Conservation (phyloP, 2,329 filamentous ascomycete species). For the Cordyceps militaris region DNA sequence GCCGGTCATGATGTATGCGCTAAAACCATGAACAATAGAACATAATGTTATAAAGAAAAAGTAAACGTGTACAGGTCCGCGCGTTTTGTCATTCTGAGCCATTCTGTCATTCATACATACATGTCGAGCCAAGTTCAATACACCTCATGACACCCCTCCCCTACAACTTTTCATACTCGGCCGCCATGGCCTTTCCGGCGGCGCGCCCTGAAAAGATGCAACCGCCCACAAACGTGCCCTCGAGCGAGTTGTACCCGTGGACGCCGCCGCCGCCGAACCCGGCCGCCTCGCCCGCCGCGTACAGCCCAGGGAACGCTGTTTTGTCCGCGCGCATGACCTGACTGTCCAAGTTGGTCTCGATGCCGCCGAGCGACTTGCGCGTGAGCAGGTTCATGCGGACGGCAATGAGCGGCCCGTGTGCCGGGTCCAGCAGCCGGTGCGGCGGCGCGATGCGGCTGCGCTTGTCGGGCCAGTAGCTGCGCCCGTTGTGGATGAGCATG, state of each 20-base stretch:
- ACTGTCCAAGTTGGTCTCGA: constrained; percentile 52
- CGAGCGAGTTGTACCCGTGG: constrained; percentile 55
- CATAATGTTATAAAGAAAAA: neutral
- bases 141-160: neutral
- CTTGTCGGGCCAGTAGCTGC: constrained; percentile 48
- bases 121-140: neutral
- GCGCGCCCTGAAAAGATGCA: constrained; percentile 56
- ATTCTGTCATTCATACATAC: neutral
- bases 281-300: constrained; percentile 53
- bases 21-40: constrained; percentile 41
- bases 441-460: constrained; percentile 44
- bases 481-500: constrained; percentile 53
- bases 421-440: constrained; percentile 46
- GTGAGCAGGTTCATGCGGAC: constrained; percentile 55
- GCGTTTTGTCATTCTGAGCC: neutral
- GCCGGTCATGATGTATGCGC: constrained; percentile 71
- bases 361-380: constrained; percentile 52
- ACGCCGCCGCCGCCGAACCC: constrained; percentile 57
- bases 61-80: neutral
- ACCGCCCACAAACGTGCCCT: constrained; percentile 55
- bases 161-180: constrained; percentile 26
- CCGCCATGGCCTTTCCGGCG: constrained; percentile 48
- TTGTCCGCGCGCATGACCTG: constrained; percentile 47
- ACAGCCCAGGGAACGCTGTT: constrained; percentile 44
- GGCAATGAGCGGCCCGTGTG: constrained; percentile 52